Evolutionary conservation across 306 rosid genomes (phyloP).

Genomic region (Mimosa pudica): DNA sequence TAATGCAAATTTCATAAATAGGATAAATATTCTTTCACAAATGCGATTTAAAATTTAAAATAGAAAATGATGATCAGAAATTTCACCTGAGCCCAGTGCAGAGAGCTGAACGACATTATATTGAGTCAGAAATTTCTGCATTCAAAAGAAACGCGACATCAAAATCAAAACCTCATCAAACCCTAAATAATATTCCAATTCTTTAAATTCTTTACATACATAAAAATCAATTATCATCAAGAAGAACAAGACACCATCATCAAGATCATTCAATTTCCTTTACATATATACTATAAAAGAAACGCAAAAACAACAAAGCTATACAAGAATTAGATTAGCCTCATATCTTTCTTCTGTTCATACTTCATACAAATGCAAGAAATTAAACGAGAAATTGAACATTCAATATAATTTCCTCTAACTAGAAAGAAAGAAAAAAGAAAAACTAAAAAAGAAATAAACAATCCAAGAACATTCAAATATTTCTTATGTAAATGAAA

Average conservation of each 20-base stretch:
- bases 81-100: constrained; percentile 70
- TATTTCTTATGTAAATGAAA: not conserved
- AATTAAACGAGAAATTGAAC: not conserved
- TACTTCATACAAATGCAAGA: not conserved
- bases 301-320: not conserved
- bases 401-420: too few relatives aligned
- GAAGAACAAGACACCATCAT: not conserved
- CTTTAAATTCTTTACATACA: not conserved
- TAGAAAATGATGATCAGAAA: constrained; percentile 24
- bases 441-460: too few relatives aligned
- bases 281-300: not conserved
- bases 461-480: too few relatives aligned
- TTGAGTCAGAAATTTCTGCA: constrained; percentile 66
- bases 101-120: constrained; percentile 61
- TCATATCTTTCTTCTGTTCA: not conserved
- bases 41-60: not conserved
- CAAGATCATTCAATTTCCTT: not conserved
- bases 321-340: not conserved
- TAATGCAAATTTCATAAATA: not conserved
- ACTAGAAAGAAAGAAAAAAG: too few relatives aligned
- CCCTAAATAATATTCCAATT: not conserved
- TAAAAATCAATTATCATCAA: not conserved
- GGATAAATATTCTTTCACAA: not conserved
- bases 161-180: not conserved
- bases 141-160: constrained; percentile 28